Evolutionary conservation across 2,329 filamentous ascomycete genomes (phyloP), one percentile per base, ranked within the genome.

Genomic region (Diplodia intermedia): DNA sequence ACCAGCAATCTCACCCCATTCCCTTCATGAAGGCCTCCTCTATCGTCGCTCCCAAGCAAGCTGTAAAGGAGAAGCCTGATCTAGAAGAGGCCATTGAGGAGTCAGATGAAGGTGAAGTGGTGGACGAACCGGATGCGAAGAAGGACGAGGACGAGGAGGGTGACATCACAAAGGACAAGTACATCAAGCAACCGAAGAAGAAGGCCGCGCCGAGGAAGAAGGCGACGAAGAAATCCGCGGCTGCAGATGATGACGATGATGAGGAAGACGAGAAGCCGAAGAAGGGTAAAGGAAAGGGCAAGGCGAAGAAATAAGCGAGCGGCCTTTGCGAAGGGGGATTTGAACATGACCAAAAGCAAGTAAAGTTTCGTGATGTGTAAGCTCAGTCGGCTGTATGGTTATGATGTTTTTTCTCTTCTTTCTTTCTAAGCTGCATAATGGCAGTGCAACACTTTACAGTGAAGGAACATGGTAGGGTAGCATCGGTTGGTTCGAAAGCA

Each of bases 51-150:
- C 89, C 92, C 4, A 93, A 92, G 82, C 90, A 89, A 74, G 82
- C 85, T 50, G 82, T 88, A 31, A 88, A 87, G 79, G 93, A 94
- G 57, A 91, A 90, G 70, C 96, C 95, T 0, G 95, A 99, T 81
- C 86, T 99, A 38, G 95, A 99, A 80, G 95, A 99, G 80, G 95
- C 94, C 1, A 90, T 99, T 66, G 94, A 98, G 60, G 94, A 97
- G 73, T 93, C 93, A 5, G 94, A 97, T 55, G 88, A 88, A 53
- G 91, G 78, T 15, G 80, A 82, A 56, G 77, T 79, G 5, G 71
- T 81, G 5, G 79, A 82, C 53, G 60, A 63, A n/a, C 60, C 60
- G n/a, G 81, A 79, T 29, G 75, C 78, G 57, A 80, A 81, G 18
- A 81, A 83, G 52, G 88, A 85, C 1, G 90, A 90, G 0, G 91